A percentile compares a stretch with the other conserved stretches of the same genome.
These are phyloP conservation scores for Epichloe sibirici DNA, from an alignment of 2,329 filamentous ascomycete species.

Conservation along the genomic window DNA sequence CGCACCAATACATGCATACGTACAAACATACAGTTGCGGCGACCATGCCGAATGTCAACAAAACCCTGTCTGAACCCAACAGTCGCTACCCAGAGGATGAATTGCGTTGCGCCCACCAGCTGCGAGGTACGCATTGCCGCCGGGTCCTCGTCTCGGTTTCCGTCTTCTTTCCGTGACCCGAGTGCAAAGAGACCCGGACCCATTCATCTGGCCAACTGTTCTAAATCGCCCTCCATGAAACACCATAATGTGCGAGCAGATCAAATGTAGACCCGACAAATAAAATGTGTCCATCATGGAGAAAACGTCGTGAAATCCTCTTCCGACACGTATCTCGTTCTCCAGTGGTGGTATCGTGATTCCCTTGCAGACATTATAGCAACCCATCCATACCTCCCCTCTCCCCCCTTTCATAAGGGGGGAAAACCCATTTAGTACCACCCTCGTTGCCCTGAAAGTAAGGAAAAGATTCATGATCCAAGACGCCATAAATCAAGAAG, in stretches of 20 bases:
- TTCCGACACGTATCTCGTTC: background rate
- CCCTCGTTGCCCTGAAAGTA: background rate
- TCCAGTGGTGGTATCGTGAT: background rate
- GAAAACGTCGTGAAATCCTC: background rate
- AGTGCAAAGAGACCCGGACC: background rate
- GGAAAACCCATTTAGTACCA: background rate
- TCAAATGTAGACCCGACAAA: background rate
- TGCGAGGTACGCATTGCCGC: slow-evolving; percentile 2
- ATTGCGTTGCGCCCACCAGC: background rate
- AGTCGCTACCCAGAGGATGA: background rate
- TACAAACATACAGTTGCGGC: background rate
- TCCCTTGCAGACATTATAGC: background rate
- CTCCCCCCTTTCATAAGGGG: background rate
- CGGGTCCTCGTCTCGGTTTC: background rate
- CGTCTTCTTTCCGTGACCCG: too few relatives aligned
- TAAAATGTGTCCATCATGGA: background rate
- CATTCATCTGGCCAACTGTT: background rate
- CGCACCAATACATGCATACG: background rate
- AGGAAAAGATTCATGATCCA: background rate
- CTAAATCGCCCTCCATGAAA: background rate
- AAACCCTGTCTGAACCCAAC: background rate
- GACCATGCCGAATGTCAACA: background rate
- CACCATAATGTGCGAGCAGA: background rate
- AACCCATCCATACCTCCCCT: background rate
- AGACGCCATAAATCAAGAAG: slow-evolving; percentile 2